Evolutionary conservation across 2,329 filamentous ascomycete species (phyloP), one percentile per base, ranked within the genome.

Genomic region (Hypoxylon sp.): DNA sequence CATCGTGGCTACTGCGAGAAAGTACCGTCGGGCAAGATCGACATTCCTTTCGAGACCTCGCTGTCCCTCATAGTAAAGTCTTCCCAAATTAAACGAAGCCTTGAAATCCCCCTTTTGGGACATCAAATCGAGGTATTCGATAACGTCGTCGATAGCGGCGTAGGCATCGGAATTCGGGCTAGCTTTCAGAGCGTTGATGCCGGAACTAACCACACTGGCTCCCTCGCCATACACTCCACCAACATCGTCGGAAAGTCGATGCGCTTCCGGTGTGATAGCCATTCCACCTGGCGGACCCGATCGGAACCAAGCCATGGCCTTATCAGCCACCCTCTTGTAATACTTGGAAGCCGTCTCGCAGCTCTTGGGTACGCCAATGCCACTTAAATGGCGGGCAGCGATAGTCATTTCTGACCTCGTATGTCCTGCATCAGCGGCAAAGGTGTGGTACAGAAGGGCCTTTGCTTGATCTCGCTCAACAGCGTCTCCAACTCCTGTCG

Each of bases 221-320:
- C 96, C 97, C 80, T 97, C 93, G 50, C 96, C 97, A 77, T 98
- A 99, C 5, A 97, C 91, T 46, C 96, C 96, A 6, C 96, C 97
- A 30, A 91, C 84, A 52, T 98, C 93, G 75, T 99, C 97, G 2
- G 94, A 93, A 74, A 98, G 92, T 62, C 93, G 89, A 81, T 93
- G 97, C 5, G 91, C 89, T 76, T 98, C 92, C 30, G 88, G 87
- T 2, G 91, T 85, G 84, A 97, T 90, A 32, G 87, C 85, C 80
- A 91, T 90, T 3, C 96, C 96, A 10, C 95, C 95, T 0, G 96
- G 95, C 1, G 96, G 95, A 0, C 96, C 97, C 3, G 93, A 93
- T 49, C 93, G 89, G 78, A 93, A 93, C 87, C 93, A 98, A 7
- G 85, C 83, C 65, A 99, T 93, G 7, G 94, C 94, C 81, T 97